These are phyloP conservation scores for Stephania cephalantha DNA, from an alignment of 164 flowering plant genomes.

Conservation along the genomic window DNA sequence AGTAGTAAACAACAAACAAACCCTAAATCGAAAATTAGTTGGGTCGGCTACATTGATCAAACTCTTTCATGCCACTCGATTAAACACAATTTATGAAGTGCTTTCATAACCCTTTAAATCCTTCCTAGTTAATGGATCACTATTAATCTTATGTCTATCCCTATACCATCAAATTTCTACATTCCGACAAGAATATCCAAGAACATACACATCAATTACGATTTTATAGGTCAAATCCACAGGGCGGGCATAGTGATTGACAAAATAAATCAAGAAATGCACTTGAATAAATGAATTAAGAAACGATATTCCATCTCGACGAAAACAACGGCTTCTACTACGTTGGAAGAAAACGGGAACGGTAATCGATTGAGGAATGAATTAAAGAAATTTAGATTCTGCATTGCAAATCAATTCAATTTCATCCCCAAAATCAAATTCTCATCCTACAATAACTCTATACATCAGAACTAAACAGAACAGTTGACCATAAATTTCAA, in stretches of 20 bases:
- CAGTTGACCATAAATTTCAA: neutral
- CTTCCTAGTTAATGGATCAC: too few species aligned
- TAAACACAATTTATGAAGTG: too few species aligned
- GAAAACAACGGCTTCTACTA: too few species aligned
- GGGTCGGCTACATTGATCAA: too few species aligned
- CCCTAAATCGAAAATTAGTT: too few species aligned
- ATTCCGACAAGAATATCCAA: too few species aligned
- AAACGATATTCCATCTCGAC: neutral
- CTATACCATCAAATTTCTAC: too few species aligned
- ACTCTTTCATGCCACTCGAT: too few species aligned
- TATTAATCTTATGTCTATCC: too few species aligned
- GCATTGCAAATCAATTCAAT: too few species aligned
- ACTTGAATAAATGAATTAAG: neutral
- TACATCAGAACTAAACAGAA: neutral
- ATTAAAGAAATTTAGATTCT: neutral
- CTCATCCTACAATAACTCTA: neutral
- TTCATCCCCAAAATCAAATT: neutral
- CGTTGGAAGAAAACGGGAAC: neutral
- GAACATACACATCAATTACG: neutral
- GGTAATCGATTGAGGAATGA: neutral
- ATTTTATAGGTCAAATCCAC: neutral
- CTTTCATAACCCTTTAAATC: too few species aligned
- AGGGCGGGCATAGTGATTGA: neutral
- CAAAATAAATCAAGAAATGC: neutral
- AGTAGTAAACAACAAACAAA: neutral